These are phyloP conservation scores for Neoconidiobolus thromboides DNA, from an alignment of 371 early-diverging fungal species.

Conservation along the genomic window DNA sequence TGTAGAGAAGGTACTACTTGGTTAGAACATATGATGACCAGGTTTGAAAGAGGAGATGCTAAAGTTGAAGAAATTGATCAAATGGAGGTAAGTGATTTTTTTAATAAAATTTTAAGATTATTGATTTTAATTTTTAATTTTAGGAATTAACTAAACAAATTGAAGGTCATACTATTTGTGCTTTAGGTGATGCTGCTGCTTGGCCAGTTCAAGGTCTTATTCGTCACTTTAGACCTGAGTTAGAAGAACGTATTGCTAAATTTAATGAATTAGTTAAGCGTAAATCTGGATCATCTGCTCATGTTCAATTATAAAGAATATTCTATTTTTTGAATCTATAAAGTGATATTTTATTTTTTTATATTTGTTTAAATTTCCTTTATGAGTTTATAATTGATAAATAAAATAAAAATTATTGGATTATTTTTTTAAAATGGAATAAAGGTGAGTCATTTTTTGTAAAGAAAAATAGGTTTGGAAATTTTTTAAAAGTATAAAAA, in stretches of 20 bases:
- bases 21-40: conserved; percentile 88
- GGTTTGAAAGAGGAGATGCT: conserved; percentile 81
- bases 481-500: too few relatives aligned
- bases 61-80: conserved; percentile 75
- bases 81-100: conserved; percentile 22
- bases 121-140: conserved; percentile 13
- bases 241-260: conserved; percentile 66
- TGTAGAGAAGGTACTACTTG: conserved; percentile 94
- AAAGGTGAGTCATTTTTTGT: too few relatives aligned
- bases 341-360: neutral
- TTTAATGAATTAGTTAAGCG: conserved; percentile 5
- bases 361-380: neutral
- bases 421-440: too few relatives aligned
- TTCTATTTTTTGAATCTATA: neutral
- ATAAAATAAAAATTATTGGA: too few relatives aligned
- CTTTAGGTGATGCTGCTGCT: conserved; percentile 95
- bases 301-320: neutral
- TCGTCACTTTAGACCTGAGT: conserved; percentile 81
- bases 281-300: neutral
- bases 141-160: conserved; percentile 85
- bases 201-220: conserved; percentile 94
- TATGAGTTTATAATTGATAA: too few relatives aligned
- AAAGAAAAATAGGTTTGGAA: too few relatives aligned
- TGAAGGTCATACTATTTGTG: conserved; percentile 97
- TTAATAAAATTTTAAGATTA: neutral